Evolutionary conservation across 2,329 filamentous ascomycete genomes (phyloP).

Genomic region (Colletotrichum lentis): DNA sequence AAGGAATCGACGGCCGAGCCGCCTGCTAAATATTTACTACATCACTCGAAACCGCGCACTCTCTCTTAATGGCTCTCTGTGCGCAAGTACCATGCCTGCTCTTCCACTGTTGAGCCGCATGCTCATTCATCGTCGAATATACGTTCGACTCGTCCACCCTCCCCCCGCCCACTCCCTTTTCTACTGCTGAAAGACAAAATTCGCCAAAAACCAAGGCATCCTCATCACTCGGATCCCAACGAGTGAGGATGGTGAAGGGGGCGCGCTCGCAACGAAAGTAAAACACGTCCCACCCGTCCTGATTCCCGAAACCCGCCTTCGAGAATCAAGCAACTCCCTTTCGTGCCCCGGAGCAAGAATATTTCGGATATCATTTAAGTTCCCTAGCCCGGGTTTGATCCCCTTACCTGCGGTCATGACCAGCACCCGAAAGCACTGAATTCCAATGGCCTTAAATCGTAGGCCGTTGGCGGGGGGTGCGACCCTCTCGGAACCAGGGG

Average conservation of each 20-base stretch:
- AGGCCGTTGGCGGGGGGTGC: conserved; percentile 2
- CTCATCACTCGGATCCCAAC: conserved; percentile 23
- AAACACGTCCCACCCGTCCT: conserved; percentile 11
- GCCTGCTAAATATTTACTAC: conserved; percentile 25
- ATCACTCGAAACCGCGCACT: conserved; percentile 7
- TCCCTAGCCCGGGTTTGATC: conserved; percentile 19
- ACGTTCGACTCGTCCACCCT: background rate
- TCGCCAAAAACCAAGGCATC: conserved; percentile 25
- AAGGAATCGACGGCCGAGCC: conserved; percentile 12
- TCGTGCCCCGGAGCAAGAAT: conserved; percentile 33
- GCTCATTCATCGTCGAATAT: conserved; percentile 15
- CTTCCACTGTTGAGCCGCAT: conserved; percentile 4
- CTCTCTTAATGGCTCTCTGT: background rate
- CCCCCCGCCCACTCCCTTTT: background rate
- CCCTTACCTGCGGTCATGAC: conserved; percentile 19
- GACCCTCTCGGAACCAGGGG: conserved; percentile 4
- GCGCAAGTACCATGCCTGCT: conserved; percentile 14
- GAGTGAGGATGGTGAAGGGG: conserved; percentile 16
- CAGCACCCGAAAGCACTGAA: conserved; percentile 10
- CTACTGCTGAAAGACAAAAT: conserved; percentile 9
- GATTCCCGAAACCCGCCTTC: conserved; percentile 28
- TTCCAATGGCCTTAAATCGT: conserved; percentile 29
- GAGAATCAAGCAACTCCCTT: conserved; percentile 34
- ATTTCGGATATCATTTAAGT: conserved; percentile 38
- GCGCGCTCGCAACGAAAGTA: conserved; percentile 27